Base-by-base conservation (phyloP, 2,329 filamentous ascomycete species). In the Ascochyta koolunga region DNA sequence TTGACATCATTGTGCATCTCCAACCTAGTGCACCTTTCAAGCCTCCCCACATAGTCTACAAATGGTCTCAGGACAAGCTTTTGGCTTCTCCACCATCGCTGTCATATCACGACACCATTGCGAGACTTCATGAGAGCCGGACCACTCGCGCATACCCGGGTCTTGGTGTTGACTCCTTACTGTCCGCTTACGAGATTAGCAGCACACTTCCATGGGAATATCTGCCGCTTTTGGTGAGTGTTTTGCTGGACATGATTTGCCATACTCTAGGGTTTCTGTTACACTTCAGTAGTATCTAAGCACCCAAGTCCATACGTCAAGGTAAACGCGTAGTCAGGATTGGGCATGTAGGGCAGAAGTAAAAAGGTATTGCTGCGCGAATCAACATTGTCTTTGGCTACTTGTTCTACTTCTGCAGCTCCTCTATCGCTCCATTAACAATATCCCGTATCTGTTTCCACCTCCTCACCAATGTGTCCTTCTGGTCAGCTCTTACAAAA, bases 401-500 rank as follows among this genome's bases (percentile, higher is more conserved):
- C 22, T 24, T 24, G 22, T 24, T 24, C 27, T 48, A 54, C 47
- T 38, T 47, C 31, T 50, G 42, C 27, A 60, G 27, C 16, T 50
- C 50, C 4, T 57, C 47, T 33, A 66, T 52, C 8, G 63, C 61
- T 2, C 27, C 49, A 18, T 68, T 68, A 2, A 66, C 60, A 3
- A 68, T 42, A 25, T 60, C 42, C 18, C 57, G 46, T 24, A 78
- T 74, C 56, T 79, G 77, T 47, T 63, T 69, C 77, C 77, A 79
- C 59, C 67, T 54, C 60, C 55, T 68, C 8, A 55, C 32, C 44
- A 70, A 47, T 10, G 57, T 61, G 37, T 65, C 62, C 45, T 63
- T 68, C 27, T 72, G 70, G 21, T 56, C 61, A 24, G 31, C 24
- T 39, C 21, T 45, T 8, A 59, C 37, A n/a, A 31, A 13, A 11